Conservation (phyloP, 495 filamentous ascomycete species). For the Lepidopterella palustris region DNA sequence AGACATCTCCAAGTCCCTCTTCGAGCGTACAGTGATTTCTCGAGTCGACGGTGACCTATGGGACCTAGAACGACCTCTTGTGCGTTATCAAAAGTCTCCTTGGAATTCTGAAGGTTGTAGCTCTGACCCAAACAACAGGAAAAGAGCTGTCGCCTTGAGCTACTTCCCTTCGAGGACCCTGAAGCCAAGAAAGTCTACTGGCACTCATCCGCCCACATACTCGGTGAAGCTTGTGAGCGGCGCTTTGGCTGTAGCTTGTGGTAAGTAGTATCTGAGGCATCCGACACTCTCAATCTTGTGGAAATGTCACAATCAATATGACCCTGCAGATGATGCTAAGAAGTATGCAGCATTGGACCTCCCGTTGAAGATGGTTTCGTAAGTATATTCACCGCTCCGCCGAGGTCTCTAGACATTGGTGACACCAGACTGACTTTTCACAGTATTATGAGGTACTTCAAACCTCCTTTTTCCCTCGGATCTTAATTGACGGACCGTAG, state of each 20-base stretch:
- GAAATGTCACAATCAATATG: no score
- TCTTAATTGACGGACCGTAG: no score
- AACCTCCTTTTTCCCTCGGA: not conserved
- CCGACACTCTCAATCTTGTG: no score
- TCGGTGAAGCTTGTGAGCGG: slow-evolving; percentile 89
- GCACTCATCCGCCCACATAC: slow-evolving; percentile 87
- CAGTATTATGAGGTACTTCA: slow-evolving; percentile 47
- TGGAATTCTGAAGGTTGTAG: no score
- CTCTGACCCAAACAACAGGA: no score
- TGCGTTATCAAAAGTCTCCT: no score
- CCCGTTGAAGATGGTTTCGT: slow-evolving; percentile 89
- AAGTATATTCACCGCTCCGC: no score
- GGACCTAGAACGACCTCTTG: slow-evolving; percentile 87
- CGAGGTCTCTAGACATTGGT: no score
- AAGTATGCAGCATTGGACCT: slow-evolving; percentile 86
- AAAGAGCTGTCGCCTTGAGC: slow-evolving; percentile 65
- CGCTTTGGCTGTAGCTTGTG: slow-evolving; percentile 86
- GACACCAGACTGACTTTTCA: no score
- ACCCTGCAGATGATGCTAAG: no score
- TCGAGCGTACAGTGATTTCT: slow-evolving; percentile 72
- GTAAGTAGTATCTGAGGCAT: no score
- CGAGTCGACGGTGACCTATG: slow-evolving; percentile 78
- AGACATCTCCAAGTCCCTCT: slow-evolving; percentile 62
- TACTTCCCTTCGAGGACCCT: slow-evolving; percentile 77
- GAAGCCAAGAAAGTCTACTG: slow-evolving; percentile 81